Evolutionary conservation across 2,329 filamentous ascomycete species (phyloP), one percentile per base, ranked within the genome.

Genomic region (Coniochaeta ligniaria): DNA sequence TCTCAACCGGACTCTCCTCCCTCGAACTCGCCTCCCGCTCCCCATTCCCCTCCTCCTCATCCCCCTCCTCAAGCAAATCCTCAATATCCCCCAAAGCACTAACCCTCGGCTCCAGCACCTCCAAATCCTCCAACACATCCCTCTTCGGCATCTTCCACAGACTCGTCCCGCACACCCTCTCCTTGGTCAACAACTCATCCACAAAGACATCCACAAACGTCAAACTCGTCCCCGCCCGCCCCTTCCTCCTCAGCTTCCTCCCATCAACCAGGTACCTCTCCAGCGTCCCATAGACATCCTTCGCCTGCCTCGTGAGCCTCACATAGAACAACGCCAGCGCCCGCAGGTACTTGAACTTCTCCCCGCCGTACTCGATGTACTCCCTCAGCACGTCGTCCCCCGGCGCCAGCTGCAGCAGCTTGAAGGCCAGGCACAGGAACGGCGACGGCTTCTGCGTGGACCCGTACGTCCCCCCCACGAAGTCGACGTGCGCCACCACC

Each of bases 361-460:
- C 87, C 54, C 87, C 92, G 60, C 88, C 89, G 68, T 88, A 88
- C 60, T 85, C 78, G 33, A 99, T 75, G 73, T 97, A 97, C 70
- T 92, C 91, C 45, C 84, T 75, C 31, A 99, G 78, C 36, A 98
- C 84, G 50, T 88, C 89, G 71, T 91, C 88, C 63, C 85, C 84
- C 1, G 95, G 95, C 28, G 87, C 87, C 11, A 99, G 83, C 76
- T 97, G 92, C 60, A 98, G 83, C 59, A 99, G 82, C 79, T 98
- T 99, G 76, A 99, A 96, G 2, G 90, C 90, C 3, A 99, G 83
- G 70, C 95, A 99, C 28, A 99, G 81, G 70, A 99, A 99, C 0
- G 95, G 91, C 1, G 92, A 92, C 0, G 95, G 94, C 68, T 91
- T 91, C 73, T 97, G 94, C 56, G 87, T 83, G 20, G 86, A 83